phyloP scores from a whole-genome alignment of 2,329 filamentous ascomycete species.

The Madurella mycetomatis region DNA sequence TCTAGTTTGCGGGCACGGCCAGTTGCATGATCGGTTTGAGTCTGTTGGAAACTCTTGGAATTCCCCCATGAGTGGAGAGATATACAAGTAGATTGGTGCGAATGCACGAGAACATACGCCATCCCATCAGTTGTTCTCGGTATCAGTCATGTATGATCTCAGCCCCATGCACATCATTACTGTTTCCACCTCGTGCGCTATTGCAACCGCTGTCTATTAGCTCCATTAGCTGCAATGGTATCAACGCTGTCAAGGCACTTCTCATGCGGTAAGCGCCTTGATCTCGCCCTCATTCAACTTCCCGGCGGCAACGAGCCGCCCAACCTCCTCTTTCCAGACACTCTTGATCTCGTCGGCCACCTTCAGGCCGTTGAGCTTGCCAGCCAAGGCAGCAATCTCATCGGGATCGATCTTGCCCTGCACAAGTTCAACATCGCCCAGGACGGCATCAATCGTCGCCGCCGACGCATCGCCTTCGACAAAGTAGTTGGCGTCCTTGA shows the following conservation, averaged over 20 bases:
- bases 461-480: constrained; percentile 65
- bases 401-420: constrained; percentile 87
- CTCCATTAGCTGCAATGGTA: neutral
- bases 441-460: constrained; percentile 72
- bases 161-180: too few species aligned
- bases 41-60: too few species aligned
- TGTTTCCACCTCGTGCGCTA: neutral
- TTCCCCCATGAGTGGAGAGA: too few species aligned
- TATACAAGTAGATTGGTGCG: too few species aligned
- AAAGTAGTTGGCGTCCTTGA: constrained; percentile 99
- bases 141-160: too few species aligned
- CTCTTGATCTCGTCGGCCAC: constrained; percentile 79
- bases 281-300: constrained; percentile 82
- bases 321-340: constrained; percentile 73
- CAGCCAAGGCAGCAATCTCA: constrained; percentile 78
- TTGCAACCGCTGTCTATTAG: neutral
- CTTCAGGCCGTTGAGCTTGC: constrained; percentile 74
- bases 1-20: too few species aligned
- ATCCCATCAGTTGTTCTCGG: too few species aligned
- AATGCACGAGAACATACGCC: too few species aligned
- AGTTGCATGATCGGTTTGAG: too few species aligned
- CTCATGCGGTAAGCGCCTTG: constrained; percentile 53
- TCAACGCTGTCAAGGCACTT: neutral
- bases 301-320: constrained; percentile 72
- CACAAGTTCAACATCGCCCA: constrained; percentile 80